These are phyloP conservation scores for Hemileccinum rubropunctum DNA, from an alignment of 768 basidiomycete species.

Conservation along the genomic window DNA sequence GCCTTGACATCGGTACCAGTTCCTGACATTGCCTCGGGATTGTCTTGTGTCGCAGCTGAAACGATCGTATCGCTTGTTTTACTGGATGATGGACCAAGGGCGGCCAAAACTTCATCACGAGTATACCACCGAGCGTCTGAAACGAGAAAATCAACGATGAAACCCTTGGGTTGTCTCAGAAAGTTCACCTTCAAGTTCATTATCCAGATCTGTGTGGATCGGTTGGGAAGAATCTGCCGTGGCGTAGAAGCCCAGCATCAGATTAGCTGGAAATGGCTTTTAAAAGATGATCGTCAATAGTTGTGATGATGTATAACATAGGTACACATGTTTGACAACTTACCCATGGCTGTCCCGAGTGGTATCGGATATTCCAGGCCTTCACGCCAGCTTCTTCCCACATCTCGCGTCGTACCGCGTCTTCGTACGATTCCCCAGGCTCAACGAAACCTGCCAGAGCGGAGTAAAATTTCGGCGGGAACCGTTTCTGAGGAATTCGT, in stretches of 20 bases:
- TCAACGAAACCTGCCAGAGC: conserved; percentile 94
- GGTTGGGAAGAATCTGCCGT: conserved; percentile 68
- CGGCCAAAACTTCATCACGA: conserved; percentile 62
- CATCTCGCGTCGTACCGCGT: conserved; percentile 88
- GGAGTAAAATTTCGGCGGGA: conserved; percentile 74
- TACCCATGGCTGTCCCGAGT: conserved; percentile 87
- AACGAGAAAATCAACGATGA: conserved; percentile 5
- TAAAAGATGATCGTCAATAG: neutral
- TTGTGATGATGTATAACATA: neutral
- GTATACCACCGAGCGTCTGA: conserved; percentile 90
- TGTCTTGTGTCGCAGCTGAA: conserved; percentile 21
- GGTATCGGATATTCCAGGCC: conserved; percentile 80
- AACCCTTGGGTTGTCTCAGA: neutral
- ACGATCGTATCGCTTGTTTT: conserved; percentile 27
- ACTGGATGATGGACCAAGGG: conserved; percentile 42
- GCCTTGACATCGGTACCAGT: conserved; percentile 21
- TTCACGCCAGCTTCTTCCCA: conserved; percentile 96
- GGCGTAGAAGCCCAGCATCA: conserved; percentile 91
- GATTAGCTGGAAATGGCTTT: conserved; percentile 86
- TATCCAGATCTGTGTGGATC: conserved; percentile 86
- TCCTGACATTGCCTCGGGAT: conserved; percentile 15
- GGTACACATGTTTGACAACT: conserved; percentile 13
- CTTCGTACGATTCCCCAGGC: conserved; percentile 92
- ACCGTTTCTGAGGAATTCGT: conserved; percentile 48
- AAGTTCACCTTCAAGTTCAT: conserved; percentile 80